Base-by-base conservation (phyloP, 2,329 filamentous ascomycete genomes). In the Epicoccum nigrum region DNA sequence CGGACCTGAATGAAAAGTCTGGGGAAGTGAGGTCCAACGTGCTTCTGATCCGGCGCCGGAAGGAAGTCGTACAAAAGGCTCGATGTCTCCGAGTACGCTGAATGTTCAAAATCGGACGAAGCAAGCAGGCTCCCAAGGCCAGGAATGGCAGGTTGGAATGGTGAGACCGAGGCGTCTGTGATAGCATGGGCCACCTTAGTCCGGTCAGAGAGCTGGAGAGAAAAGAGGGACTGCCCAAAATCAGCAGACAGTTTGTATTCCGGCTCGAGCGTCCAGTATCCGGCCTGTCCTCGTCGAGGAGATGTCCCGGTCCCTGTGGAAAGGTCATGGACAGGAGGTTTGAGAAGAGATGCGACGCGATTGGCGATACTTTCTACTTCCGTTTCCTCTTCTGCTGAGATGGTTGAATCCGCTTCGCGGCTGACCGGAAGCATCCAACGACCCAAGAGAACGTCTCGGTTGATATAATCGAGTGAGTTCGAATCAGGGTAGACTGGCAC, bases 191-290 rank as follows among this genome's bases (percentile, higher is more conserved):
- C 13, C 13, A 51, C 33, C 21, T 45, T 42, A 7, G 32, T 48
- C 1, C 49, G 39, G 19, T 34, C 27, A 4, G n/a, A n/a, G 17
- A 55, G 8, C 15, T 56, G 46, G 2, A 63, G 33, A 28, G 63
- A 57, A 23, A 65, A 65, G 11, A 70, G 54, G 1, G 46, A 54
- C 37, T 67, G 64, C n/a, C 67, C 67, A 25, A 67, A 63, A 17
- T 59, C 31, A 11, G 63, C 65, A 7, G 39, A 47, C 11, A 68
- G 27, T 20, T 51, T 57, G 16, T 47, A 48, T 20, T 54, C 42
- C 16, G 67, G 55, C 13, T 57, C 46, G 16, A 45, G 12, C 7
- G 38, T 21, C 65, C 65, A 69, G 15, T 54, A 49, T 17, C 45
- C 51, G 1, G 50, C 32, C 17, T 56, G 53, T 38, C 52, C 32